Percentiles rank a stretch among this genome's conserved stretches.
phyloP scores from a whole-genome alignment of 164 flowering plant genomes.

The Santalum album region DNA sequence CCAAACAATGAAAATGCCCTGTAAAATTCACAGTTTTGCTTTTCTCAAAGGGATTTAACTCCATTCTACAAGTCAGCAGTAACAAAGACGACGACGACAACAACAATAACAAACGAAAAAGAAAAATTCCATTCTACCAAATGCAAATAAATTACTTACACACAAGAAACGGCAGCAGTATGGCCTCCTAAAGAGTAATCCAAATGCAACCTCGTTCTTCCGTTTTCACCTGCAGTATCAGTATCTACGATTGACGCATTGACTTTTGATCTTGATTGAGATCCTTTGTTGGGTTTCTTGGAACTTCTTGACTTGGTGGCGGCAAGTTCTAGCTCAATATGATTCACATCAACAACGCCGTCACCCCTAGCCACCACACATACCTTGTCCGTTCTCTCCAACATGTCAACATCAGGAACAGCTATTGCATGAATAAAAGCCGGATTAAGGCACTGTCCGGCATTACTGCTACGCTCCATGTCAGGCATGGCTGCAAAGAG shows the following conservation, averaged over 20 bases:
- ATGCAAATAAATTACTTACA: too few species aligned
- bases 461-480: slow-evolving; percentile 17
- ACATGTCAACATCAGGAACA: slow-evolving; percentile 69
- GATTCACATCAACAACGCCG: slow-evolving; percentile 62
- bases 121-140: too few species aligned
- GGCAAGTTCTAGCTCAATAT: slow-evolving; percentile 61
- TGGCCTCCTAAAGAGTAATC: slow-evolving; percentile 81
- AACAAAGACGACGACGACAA: too few species aligned
- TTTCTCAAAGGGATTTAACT: too few species aligned
- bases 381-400: slow-evolving; percentile 47
- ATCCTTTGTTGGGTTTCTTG: slow-evolving; percentile 29
- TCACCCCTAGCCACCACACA: slow-evolving; percentile 91
- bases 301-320: slow-evolving; percentile 34
- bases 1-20: slow-evolving; percentile 83
- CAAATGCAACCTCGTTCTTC: slow-evolving; percentile 41
- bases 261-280: slow-evolving; percentile 30
- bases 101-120: too few species aligned
- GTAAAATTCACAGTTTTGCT: slow-evolving; percentile 11
- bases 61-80: too few species aligned
- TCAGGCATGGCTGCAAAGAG: slow-evolving; percentile 14
- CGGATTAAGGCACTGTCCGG: slow-evolving; percentile 72
- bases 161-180: slow-evolving; percentile 74
- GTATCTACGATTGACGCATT: slow-evolving; percentile 12
- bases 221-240: slow-evolving; percentile 17
- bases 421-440: slow-evolving; percentile 86